Conservation (phyloP, 371 early-diverging fungal genomes). For the Massospora cicadina region DNA sequence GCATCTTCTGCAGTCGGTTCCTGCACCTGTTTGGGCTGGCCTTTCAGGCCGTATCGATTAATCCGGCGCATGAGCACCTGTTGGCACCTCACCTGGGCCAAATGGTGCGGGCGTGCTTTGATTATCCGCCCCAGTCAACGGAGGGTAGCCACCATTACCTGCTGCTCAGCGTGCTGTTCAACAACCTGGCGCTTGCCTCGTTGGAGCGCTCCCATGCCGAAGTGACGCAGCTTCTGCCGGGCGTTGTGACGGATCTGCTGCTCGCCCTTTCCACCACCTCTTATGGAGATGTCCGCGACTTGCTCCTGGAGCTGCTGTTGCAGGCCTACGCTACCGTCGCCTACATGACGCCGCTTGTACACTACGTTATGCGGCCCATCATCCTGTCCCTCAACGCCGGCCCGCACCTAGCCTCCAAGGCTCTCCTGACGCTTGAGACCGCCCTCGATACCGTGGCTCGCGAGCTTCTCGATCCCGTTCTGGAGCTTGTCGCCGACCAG, state of each 20-base stretch:
- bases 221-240: slow-evolving; percentile 78
- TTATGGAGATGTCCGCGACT: slow-evolving; percentile 67
- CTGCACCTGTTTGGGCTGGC: slow-evolving; percentile 81
- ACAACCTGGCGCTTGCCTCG: slow-evolving; percentile 50
- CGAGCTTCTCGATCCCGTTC: slow-evolving; percentile 91
- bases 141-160: slow-evolving; percentile 83
- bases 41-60: slow-evolving; percentile 83
- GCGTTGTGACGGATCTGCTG: slow-evolving; percentile 78
- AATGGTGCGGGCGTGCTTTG: slow-evolving; percentile 78
- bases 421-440: slow-evolving; percentile 89
- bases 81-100: slow-evolving; percentile 76
- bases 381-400: slow-evolving; percentile 84
- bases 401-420: slow-evolving; percentile 84
- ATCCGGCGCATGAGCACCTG: slow-evolving; percentile 83
- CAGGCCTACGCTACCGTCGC: slow-evolving; percentile 92
- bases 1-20: slow-evolving; percentile 56
- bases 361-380: slow-evolving; percentile 89
- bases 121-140: slow-evolving; percentile 59
- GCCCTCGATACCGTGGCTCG: slow-evolving; percentile 96
- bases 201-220: slow-evolving; percentile 61
- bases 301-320: slow-evolving; percentile 76
- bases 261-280: slow-evolving; percentile 58
- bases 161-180: slow-evolving; percentile 78
- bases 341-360: slow-evolving; percentile 73
- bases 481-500: slow-evolving; percentile 83